Evolutionary conservation across 2,329 filamentous ascomycete species (phyloP).

Genomic region (Coniochaeta hoffmannii): DNA sequence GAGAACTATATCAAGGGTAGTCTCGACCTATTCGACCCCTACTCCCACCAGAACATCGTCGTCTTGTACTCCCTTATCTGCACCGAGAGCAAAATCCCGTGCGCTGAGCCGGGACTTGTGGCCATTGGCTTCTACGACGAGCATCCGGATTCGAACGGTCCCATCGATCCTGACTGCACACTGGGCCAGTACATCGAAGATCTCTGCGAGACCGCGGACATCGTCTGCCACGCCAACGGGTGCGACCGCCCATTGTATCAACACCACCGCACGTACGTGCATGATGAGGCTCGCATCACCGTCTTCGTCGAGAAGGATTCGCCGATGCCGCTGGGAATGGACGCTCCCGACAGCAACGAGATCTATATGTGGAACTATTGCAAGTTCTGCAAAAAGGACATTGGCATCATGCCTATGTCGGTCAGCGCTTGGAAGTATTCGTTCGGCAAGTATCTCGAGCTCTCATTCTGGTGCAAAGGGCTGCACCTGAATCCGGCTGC

Average conservation of each 20-base stretch:
- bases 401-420: conserved; percentile 84
- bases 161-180: conserved; percentile 79
- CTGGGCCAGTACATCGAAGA: conserved; percentile 94
- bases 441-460: conserved; percentile 95
- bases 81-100: conserved; percentile 88
- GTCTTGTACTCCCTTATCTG: conserved; percentile 92
- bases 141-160: conserved; percentile 56
- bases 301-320: conserved; percentile 70
- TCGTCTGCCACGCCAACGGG: conserved; percentile 72
- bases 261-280: conserved; percentile 94
- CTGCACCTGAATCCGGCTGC: conserved; percentile 65
- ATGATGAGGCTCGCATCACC: conserved; percentile 88
- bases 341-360: conserved; percentile 46
- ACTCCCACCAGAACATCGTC: conserved; percentile 92
- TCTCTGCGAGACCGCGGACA: conserved; percentile 66
- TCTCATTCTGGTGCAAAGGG: conserved; percentile 90
- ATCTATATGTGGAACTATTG: conserved; percentile 99
- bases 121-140: conserved; percentile 92
- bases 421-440: conserved; percentile 96
- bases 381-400: conserved; percentile 85
- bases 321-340: conserved; percentile 43
- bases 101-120: conserved; percentile 82
- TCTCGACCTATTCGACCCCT: conserved; percentile 84
- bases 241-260: conserved; percentile 87
- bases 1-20: conserved; percentile 90